A percentile compares a stretch with the other conserved stretches of the same genome.
These are phyloP conservation scores for Ophiostoma fasciatum DNA, from an alignment of 2,329 filamentous ascomycete genomes.

Conservation along the genomic window DNA sequence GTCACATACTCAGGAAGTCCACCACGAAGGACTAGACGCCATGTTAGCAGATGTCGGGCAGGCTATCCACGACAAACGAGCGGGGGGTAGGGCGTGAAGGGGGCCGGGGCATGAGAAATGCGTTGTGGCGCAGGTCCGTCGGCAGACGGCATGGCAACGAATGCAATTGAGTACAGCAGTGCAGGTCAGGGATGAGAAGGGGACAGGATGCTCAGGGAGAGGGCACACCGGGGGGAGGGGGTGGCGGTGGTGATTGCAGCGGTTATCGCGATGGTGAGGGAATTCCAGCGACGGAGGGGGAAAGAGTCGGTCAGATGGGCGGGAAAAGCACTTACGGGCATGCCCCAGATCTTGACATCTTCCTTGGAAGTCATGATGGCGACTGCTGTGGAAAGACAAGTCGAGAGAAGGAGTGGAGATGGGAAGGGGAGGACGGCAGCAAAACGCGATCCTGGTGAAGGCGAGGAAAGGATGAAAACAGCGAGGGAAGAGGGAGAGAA, in stretches of 20 bases:
- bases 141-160: too few species aligned
- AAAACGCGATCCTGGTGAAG: slow-evolving; percentile 11
- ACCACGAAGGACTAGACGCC: slow-evolving; percentile 72
- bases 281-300: slow-evolving; percentile 12
- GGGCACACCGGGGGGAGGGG: neutral
- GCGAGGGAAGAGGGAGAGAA: slow-evolving; percentile 19
- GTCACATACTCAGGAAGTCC: slow-evolving; percentile 92
- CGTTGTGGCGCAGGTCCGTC: too few species aligned
- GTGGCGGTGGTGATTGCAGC: neutral
- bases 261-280: slow-evolving; percentile 12
- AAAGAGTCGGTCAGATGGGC: slow-evolving; percentile 6
- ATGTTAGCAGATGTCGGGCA: slow-evolving; percentile 17
- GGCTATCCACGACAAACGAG: neutral
- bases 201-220: too few species aligned
- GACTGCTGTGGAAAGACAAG: slow-evolving; percentile 28
- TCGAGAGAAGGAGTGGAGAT: slow-evolving; percentile 23
- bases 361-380: slow-evolving; percentile 40
- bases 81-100: too few species aligned
- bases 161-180: too few species aligned
- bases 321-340: slow-evolving; percentile 38
- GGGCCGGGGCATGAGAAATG: too few species aligned
- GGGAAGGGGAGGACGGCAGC: slow-evolving; percentile 14
- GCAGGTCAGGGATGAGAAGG: too few species aligned
- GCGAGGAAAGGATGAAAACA: slow-evolving; percentile 7
- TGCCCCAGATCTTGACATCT: slow-evolving; percentile 47